These are phyloP conservation scores for Dioscorea zingiberensis DNA, from an alignment of 106 monocot species.

Conservation along the genomic window DNA sequence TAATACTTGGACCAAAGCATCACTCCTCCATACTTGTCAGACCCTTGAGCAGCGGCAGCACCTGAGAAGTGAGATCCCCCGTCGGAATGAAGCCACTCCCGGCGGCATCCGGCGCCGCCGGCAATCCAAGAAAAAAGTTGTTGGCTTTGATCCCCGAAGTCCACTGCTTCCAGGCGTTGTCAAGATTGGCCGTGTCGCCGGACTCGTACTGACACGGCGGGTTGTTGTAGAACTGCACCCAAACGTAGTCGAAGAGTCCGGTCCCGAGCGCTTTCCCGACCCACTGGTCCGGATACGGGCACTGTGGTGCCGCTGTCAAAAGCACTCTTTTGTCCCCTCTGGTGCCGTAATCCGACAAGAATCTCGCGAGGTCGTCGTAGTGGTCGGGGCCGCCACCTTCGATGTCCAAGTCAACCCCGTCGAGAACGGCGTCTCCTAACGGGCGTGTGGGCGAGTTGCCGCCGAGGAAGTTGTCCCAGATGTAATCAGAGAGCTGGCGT, in stretches of 20 bases:
- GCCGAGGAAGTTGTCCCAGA: constrained; percentile 32
- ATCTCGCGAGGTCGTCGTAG: constrained; percentile 16
- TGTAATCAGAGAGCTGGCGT: constrained; percentile 3
- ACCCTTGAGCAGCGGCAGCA: not conserved
- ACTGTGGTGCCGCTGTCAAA: constrained; percentile 25
- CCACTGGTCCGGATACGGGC: constrained; percentile 24
- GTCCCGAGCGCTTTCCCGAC: constrained; percentile 16
- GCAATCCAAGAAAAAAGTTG: not conserved
- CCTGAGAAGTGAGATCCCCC: not conserved
- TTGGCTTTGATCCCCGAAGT: not conserved
- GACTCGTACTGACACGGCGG: constrained; percentile 1
- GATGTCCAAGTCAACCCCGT: constrained; percentile 28
- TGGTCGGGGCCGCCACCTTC: constrained; percentile 14
- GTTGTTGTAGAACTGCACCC: constrained; percentile 2
- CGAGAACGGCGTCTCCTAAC: constrained; percentile 21
- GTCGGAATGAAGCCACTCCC: not conserved
- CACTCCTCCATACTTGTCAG: not conserved
- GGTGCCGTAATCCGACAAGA: constrained; percentile 3
- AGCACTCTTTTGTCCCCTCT: constrained; percentile 9
- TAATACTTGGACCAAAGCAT: not conserved
- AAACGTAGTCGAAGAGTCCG: constrained; percentile 8
- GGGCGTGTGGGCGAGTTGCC: constrained; percentile 8
- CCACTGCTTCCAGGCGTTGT: not conserved
- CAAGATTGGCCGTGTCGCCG: not conserved
- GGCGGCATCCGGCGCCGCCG: not conserved